Evolutionary conservation across 768 basidiomycete genomes (phyloP).

Genomic region (Pleurotus salmoneostramineus): DNA sequence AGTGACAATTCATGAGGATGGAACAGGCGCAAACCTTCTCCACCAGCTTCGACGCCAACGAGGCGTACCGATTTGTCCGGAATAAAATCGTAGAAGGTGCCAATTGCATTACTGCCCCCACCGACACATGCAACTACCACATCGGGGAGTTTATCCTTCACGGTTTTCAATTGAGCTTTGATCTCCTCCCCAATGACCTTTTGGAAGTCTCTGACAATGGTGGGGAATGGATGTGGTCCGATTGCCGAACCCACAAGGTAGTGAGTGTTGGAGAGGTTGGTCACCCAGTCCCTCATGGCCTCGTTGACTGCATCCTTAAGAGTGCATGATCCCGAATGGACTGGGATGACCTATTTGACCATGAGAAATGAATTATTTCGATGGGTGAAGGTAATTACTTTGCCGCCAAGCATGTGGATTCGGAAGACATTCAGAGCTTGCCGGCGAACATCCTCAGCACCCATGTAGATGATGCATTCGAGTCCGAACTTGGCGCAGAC

Average conservation of each 20-base stretch:
- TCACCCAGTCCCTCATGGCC: constrained; percentile 98
- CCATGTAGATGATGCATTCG: constrained; percentile 98
- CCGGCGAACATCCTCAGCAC: constrained; percentile 92
- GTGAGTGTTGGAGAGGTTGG: constrained; percentile 89
- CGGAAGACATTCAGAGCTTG: constrained; percentile 98
- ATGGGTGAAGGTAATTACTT: constrained; percentile 36
- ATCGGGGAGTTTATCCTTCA: constrained; percentile 84
- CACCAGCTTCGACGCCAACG: constrained; percentile 95
- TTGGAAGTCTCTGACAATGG: constrained; percentile 98
- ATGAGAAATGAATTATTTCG: neutral
- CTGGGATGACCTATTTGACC: constrained; percentile 75
- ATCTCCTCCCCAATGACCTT: constrained; percentile 93
- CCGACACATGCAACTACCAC: constrained; percentile 96
- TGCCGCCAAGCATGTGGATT: constrained; percentile 95
- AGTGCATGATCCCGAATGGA: constrained; percentile 89
- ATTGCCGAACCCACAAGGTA: constrained; percentile 97
- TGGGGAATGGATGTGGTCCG: constrained; percentile 98
- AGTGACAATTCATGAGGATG: neutral
- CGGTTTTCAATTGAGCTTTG: constrained; percentile 74
- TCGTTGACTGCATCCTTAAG: constrained; percentile 99
- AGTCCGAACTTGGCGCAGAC: constrained; percentile 96
- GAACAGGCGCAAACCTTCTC: constrained; percentile 63
- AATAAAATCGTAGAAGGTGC: constrained; percentile 97
- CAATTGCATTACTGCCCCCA: constrained; percentile 96
- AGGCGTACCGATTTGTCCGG: constrained; percentile 79